Conservation (phyloP, 2,329 filamentous ascomycete species). For the Apiospora kogelbergensis region DNA sequence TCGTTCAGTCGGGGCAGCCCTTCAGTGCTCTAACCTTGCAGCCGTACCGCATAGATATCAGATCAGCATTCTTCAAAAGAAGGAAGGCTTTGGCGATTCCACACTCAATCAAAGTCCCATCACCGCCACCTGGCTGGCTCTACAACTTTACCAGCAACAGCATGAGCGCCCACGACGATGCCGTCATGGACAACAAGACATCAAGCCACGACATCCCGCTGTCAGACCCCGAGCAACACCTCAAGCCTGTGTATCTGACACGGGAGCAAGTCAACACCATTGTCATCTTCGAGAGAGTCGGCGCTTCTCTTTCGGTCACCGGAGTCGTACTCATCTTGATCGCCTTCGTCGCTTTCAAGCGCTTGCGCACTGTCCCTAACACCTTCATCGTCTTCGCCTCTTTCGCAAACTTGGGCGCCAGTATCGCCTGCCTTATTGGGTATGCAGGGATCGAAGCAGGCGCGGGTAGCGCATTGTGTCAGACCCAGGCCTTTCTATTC, state of each 20-base stretch:
- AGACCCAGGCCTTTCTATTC: conserved; percentile 60
- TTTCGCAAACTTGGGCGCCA: conserved; percentile 58
- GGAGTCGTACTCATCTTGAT: conserved; percentile 53
- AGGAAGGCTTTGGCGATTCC: not conserved
- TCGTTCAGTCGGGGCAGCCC: not conserved
- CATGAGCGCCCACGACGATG: not conserved
- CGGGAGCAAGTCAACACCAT: conserved; percentile 40
- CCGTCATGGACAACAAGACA: not conserved
- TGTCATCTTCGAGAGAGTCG: conserved; percentile 51
- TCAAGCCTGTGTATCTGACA: not conserved
- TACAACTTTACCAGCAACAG: not conserved
- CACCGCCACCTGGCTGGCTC: not conserved
- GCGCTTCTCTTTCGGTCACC: conserved; percentile 52
- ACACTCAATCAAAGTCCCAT: not conserved
- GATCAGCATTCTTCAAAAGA: not conserved
- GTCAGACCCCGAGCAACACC: not conserved
- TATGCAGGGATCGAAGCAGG: conserved; percentile 61
- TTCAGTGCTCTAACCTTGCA: not conserved
- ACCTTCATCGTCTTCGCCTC: conserved; percentile 63
- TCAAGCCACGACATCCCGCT: not conserved
- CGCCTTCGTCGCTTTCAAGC: conserved; percentile 50
- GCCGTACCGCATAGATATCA: not conserved
- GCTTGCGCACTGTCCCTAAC: conserved; percentile 58
- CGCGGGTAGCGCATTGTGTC: conserved; percentile 57
- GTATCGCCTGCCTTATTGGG: conserved; percentile 69